Evolutionary conservation across 2,329 filamentous ascomycete species (phyloP).

Genomic region (Conoideocrella luteorostrata): DNA sequence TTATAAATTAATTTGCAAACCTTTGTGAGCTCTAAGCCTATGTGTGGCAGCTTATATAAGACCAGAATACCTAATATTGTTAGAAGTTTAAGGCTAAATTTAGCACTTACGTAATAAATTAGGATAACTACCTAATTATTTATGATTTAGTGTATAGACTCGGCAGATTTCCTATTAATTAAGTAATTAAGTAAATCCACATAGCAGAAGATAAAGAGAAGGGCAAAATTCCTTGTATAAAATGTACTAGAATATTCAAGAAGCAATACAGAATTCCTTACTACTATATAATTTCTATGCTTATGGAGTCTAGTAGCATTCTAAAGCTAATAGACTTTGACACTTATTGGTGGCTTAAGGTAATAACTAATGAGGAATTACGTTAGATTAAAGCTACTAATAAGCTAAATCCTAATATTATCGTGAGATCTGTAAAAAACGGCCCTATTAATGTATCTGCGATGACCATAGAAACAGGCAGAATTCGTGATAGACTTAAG

Average conservation of each 20-base stretch:
- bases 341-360: constrained; percentile 1
- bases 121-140: not conserved
- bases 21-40: not conserved
- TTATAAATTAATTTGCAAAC: not conserved
- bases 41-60: not conserved
- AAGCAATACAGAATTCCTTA: not conserved
- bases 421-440: not conserved
- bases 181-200: not conserved
- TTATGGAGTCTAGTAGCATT: not conserved
- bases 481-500: not conserved
- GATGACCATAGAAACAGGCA: not conserved
- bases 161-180: not conserved
- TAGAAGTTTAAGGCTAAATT: not conserved
- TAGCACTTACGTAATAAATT: not conserved
- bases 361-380: not conserved
- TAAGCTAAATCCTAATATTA: not conserved
- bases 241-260: not conserved
- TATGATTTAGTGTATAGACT: not conserved
- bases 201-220: not conserved
- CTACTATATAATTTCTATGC: not conserved
- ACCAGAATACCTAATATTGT: no score
- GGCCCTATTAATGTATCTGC: not conserved
- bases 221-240: not conserved
- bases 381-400: not conserved
- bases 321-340: not conserved